Evolutionary conservation across 2,329 filamentous ascomycete species (phyloP).

Genomic region (Chlorencoelia australis): DNA sequence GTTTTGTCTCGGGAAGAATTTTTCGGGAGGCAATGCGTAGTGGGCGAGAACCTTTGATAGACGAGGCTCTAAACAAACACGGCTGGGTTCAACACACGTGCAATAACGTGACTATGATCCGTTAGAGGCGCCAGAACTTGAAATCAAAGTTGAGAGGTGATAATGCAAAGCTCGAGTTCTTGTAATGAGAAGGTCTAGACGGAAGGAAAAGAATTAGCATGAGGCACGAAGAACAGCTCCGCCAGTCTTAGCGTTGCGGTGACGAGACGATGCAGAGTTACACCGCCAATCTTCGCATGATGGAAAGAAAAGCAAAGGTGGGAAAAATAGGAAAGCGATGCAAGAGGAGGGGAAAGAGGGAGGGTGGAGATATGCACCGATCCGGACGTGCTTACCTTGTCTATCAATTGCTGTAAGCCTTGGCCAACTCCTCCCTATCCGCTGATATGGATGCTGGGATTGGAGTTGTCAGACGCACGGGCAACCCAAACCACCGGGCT

Average conservation of each 20-base stretch:
- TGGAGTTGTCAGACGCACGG: slow-evolving; percentile 22
- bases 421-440: slow-evolving; percentile 18
- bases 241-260: no score
- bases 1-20: slow-evolving; percentile 22
- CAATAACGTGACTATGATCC: no score
- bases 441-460: slow-evolving; percentile 22
- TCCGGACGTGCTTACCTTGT: slow-evolving; percentile 19
- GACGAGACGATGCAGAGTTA: slow-evolving; percentile 10
- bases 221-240: no score
- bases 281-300: slow-evolving; percentile 20
- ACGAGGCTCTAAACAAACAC: no score
- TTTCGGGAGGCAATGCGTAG: slow-evolving; percentile 14
- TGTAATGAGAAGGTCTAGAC: no score
- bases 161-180: no score
- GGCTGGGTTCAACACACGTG: no score
- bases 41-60: slow-evolving; percentile 9
- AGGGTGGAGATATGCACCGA: slow-evolving; percentile 21
- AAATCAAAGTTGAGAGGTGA: no score
- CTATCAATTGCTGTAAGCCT: slow-evolving; percentile 2
- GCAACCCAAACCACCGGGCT: no score
- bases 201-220: no score
- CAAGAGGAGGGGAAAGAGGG: slow-evolving; percentile 8
- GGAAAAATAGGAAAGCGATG: slow-evolving; percentile 1
- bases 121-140: no score
- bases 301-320: slow-evolving; percentile 7